phyloP scores from a whole-genome alignment of 2,329 filamentous ascomycete genomes.

The Pestalotiopsis sp. region DNA sequence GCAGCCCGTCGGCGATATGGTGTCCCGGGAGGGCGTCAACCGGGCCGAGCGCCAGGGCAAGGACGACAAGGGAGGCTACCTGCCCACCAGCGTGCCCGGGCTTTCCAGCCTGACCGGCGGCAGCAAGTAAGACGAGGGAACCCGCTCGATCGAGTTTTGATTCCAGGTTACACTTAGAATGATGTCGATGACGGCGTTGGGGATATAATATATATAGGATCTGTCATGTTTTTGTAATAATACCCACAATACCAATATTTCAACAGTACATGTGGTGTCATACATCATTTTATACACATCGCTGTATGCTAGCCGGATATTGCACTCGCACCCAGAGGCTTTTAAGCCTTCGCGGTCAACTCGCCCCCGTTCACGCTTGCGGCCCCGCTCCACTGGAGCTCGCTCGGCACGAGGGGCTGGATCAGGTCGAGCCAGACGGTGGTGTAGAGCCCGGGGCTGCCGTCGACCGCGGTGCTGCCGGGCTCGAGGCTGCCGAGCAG shows the following conservation, averaged over 20 bases:
- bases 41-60: conserved; percentile 65
- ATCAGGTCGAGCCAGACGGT: conserved; percentile 47
- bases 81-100: conserved; percentile 27
- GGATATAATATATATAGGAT: not conserved
- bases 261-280: not conserved
- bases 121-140: not conserved
- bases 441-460: conserved; percentile 44
- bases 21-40: conserved; percentile 67
- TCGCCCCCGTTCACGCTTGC: conserved; percentile 26
- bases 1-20: conserved; percentile 63
- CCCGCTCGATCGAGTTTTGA: not conserved
- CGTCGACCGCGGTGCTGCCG: conserved; percentile 42
- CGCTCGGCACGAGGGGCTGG: conserved; percentile 42
- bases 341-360: not conserved
- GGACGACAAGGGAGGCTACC: conserved; percentile 58
- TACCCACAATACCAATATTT: not conserved
- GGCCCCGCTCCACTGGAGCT: conserved; percentile 38
- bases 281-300: not conserved
- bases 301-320: not conserved
- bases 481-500: conserved; percentile 48
- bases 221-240: not conserved
- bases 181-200: not conserved
- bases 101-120: conserved; percentile 24
- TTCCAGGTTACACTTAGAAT: not conserved
- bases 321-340: not conserved